Evolutionary conservation across 371 early-diverging fungal species (phyloP), one percentile per base, ranked within the genome.

Genomic region (Nosema granulosis): DNA sequence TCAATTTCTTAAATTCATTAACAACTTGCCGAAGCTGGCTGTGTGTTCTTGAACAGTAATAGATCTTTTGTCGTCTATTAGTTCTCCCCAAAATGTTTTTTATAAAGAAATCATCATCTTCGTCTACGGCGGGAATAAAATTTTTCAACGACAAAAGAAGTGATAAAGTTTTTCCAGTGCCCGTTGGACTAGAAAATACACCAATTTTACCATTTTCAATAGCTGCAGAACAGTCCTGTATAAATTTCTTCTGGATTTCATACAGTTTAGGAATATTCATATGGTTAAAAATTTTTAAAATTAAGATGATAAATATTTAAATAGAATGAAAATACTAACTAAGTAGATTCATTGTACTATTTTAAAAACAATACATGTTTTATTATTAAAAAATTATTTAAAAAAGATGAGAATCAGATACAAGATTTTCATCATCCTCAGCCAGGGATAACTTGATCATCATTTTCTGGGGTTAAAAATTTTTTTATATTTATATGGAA

Each of bases 91-190:
- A 0, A n/a, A 77, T 4, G 35, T 35, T n/a, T 26, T 59, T 34
- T n/a, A 9, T 18, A 9, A 66, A 73, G 38, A 77, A 50, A 35
- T 37, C 75, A 9, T 76, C 72, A 11, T 31, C 52, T 4, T 59
- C 35, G 2, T 70, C 73, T 0, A 43, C 1, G 24, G 73, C 63
- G 20, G 71, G 20, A 12, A 84, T 51, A 62, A 76, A 86, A 24
- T 78, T 37, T 1, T 76, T 68, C 20, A 75, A 66, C 3, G 77
- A 62, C 22, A 66, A 58, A 22, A 86, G 77, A 13, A 79, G 66
- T 20, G 83, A 82, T 29, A 80, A 29, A 2, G 86, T 86, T 56
- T 86, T 86, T 35, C 86, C 86, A 0, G 86, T 85, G 20, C 86
- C 86, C 3, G 86, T 86, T 13, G 86, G 86, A 65, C 81, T 80